Evolutionary conservation across 169 alveolate genomes (phyloP).

Genomic region (Cryptosporidium parvum): DNA sequence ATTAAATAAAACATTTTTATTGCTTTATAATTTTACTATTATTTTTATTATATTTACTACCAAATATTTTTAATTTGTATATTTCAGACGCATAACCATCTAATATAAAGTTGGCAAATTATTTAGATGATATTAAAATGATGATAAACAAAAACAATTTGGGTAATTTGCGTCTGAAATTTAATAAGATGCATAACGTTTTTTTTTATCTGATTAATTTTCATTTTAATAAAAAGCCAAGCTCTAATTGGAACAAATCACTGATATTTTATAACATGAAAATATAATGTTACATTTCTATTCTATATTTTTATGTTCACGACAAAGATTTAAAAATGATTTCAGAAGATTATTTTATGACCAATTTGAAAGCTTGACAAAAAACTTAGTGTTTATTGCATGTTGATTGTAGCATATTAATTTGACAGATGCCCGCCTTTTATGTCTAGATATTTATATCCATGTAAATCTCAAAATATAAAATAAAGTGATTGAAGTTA

Average conservation of each 20-base stretch:
- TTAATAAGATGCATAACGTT: conserved; percentile 48
- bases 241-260: neutral
- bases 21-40: neutral
- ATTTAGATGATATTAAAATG: conserved; percentile 6
- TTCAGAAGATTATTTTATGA: no score
- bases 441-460: conserved; percentile 15
- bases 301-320: no score
- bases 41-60: no score
- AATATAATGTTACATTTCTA: no score
- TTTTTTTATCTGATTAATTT: conserved; percentile 45
- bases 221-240: no score
- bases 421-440: conserved; percentile 57
- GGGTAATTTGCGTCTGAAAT: conserved; percentile 77
- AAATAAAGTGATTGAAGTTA: neutral
- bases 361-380: neutral
- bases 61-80: neutral
- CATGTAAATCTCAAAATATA: conserved; percentile 44
- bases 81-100: neutral
- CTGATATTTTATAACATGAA: no score
- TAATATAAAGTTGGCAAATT: neutral
- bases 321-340: no score
- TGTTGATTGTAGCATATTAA: neutral
- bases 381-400: neutral
- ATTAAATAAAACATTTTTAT: no score
- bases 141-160: conserved; percentile 67